Evolutionary conservation across 2,329 filamentous ascomycete species (phyloP).

Genomic region (Beauveria caledonica): DNA sequence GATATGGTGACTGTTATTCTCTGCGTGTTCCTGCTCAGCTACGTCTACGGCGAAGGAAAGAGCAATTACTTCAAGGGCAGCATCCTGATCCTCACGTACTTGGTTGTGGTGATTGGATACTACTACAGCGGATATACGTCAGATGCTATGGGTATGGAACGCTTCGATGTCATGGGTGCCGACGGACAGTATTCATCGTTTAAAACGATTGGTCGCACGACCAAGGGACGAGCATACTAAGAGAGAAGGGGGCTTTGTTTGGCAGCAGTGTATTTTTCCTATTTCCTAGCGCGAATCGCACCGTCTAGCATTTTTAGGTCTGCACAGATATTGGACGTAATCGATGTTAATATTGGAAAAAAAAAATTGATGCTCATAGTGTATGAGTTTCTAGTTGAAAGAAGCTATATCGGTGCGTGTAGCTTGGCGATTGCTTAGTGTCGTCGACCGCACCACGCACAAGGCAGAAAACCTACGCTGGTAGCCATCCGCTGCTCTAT

Average conservation of each 20-base stretch:
- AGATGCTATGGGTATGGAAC: slow-evolving; percentile 33
- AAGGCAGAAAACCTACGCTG: too few species aligned
- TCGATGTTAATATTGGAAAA: background rate
- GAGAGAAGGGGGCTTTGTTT: background rate
- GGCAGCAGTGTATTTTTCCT: background rate
- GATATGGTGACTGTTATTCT: slow-evolving; percentile 97
- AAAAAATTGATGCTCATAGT: background rate
- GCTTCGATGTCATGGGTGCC: slow-evolving; percentile 46
- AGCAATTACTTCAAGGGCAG: slow-evolving; percentile 99
- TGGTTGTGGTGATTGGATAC: slow-evolving; percentile 87
- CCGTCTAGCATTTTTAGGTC: slow-evolving; percentile 8
- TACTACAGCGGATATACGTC: slow-evolving; percentile 63
- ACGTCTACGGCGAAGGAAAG: slow-evolving; percentile 97
- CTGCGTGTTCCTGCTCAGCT: slow-evolving; percentile 91
- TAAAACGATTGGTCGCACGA: slow-evolving; percentile 45
- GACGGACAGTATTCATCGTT: slow-evolving; percentile 43
- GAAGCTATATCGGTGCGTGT: background rate
- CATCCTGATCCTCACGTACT: slow-evolving; percentile 84
- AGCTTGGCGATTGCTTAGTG: background rate
- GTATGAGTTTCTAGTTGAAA: too few species aligned
- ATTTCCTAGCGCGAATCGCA: background rate
- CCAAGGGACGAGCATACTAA: slow-evolving; percentile 23
- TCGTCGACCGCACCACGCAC: too few species aligned
- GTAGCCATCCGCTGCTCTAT: too few species aligned
- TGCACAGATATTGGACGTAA: background rate